These are phyloP conservation scores for Suillus hirtellus DNA, from an alignment of 768 basidiomycete genomes.

Conservation along the genomic window DNA sequence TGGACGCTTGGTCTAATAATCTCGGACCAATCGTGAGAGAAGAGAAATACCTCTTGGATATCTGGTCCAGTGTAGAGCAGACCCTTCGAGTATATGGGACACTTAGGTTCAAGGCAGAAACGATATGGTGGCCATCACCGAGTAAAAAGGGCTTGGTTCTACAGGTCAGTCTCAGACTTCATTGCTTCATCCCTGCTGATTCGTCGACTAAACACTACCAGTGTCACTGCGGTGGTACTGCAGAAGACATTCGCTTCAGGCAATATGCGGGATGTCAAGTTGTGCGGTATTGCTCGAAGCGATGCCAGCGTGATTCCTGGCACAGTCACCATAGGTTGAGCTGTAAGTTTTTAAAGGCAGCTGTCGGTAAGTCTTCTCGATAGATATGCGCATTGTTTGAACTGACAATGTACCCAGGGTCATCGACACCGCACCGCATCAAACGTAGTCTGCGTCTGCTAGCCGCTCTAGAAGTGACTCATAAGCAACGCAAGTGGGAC, in stretches of 20 bases:
- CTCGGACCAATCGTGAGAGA: not conserved
- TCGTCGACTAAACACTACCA: not conserved
- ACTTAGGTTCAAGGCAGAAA: not conserved
- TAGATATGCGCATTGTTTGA: not conserved
- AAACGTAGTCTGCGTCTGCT: conserved; percentile 3
- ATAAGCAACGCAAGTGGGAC: not conserved
- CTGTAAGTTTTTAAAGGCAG: not conserved
- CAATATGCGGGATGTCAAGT: conserved; percentile 4
- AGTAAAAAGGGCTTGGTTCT: not conserved
- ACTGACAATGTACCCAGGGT: not conserved
- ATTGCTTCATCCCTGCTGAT: not conserved
- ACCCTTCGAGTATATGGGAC: not conserved
- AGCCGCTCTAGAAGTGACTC: not conserved
- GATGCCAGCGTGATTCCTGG: conserved; percentile 3
- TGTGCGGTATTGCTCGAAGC: conserved; percentile 1
- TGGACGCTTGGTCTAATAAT: not conserved
- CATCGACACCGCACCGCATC: not conserved
- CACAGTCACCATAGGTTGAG: not conserved
- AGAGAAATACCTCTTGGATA: not conserved
- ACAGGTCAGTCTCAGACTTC: not conserved
- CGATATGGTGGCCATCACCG: not conserved
- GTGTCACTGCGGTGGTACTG: not conserved
- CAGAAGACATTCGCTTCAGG: not conserved
- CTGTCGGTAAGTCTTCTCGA: not conserved
- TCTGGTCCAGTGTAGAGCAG: not conserved